Base-by-base conservation (phyloP, 1,284 basidiomycete species). In the Ustilago xerochloae region DNA sequence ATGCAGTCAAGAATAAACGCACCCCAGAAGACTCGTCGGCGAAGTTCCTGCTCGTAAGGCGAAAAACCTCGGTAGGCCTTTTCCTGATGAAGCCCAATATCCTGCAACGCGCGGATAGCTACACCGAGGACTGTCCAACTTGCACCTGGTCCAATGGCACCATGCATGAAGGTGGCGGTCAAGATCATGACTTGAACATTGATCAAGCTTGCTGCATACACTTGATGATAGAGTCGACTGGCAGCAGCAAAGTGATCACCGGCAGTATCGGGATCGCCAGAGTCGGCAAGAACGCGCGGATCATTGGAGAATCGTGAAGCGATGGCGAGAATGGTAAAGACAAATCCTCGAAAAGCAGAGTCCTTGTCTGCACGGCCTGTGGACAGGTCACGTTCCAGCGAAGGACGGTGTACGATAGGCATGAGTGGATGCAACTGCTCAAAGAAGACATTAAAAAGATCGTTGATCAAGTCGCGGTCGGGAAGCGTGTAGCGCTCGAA, bases 181-280 rank as follows among this genome's bases (percentile, higher is more conserved):
- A 81, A 43, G 41, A 80, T 60, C 61, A 81, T 67, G 18, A 81
- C 78, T 51, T 81, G 79, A 6, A 81, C 75, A 22, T 81, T 81
- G 67, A 79, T 80, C 35, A 81, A 55, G 28, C 69, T 75, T 7
- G 79, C 79, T 13, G 78, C 75, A 29, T 71, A 78, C 8, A 78
- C 78, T 46, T 81, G 78, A 46, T 81, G 79, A 43, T 81, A 79
- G 16, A 80, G 72, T 15, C 79, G 61, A 55, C 72, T 76, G 15
- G 69, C 79, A 13, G 78, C 73, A n/a, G 79, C 78, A 54, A 70
- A 81, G 48, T 80, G 73, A 41, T 81, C 79, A 26, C 79, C 78
- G 0, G 76, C 78, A 0, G 73, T 75, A n/a, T 69, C 58, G 1
- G 75, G 75, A 22, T 79, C 72, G 30, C 56, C 52, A 15, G 70